A percentile compares a stretch with the other conserved stretches of the same genome.
These are phyloP conservation scores for Flaveria bidentis DNA, from an alignment of 129 eudicot genomes.

Conservation along the genomic window DNA sequence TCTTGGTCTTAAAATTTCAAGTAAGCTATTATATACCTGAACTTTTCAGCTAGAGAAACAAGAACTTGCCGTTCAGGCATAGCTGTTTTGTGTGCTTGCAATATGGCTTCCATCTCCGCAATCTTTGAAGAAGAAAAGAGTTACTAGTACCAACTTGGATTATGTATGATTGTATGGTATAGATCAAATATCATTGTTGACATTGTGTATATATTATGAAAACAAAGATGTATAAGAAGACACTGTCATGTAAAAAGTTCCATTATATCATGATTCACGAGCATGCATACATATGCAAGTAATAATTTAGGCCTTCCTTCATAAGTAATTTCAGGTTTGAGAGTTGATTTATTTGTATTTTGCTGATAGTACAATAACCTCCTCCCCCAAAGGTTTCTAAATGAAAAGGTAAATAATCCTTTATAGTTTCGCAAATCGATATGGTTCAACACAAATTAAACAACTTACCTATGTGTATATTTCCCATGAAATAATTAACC, in stretches of 20 bases:
- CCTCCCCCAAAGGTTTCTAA: too few relatives aligned
- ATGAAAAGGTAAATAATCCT: too few relatives aligned
- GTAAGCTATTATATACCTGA: conserved; percentile 51
- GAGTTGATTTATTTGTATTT: background rate
- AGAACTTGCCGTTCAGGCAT: conserved; percentile 81
- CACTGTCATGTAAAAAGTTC: background rate
- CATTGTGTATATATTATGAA: background rate
- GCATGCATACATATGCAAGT: background rate
- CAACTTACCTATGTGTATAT: too few relatives aligned
- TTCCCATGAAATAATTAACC: too few relatives aligned
- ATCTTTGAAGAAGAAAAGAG: conserved; percentile 42
- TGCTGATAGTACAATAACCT: too few relatives aligned
- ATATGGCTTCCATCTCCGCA: conserved; percentile 83
- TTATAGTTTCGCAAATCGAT: too few relatives aligned
- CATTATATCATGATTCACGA: background rate
- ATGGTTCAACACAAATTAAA: too few relatives aligned
- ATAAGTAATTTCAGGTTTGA: background rate
- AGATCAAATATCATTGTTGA: background rate
- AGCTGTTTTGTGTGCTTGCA: conserved; percentile 61
- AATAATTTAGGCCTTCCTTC: background rate
- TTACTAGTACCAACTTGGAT: conserved; percentile 18
- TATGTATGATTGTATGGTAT: background rate
- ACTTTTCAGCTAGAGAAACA: conserved; percentile 71
- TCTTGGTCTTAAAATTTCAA: background rate
- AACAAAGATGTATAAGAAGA: background rate